Conservation (phyloP, 2,329 filamentous ascomycete genomes). For the Paecilomyces niveus region DNA sequence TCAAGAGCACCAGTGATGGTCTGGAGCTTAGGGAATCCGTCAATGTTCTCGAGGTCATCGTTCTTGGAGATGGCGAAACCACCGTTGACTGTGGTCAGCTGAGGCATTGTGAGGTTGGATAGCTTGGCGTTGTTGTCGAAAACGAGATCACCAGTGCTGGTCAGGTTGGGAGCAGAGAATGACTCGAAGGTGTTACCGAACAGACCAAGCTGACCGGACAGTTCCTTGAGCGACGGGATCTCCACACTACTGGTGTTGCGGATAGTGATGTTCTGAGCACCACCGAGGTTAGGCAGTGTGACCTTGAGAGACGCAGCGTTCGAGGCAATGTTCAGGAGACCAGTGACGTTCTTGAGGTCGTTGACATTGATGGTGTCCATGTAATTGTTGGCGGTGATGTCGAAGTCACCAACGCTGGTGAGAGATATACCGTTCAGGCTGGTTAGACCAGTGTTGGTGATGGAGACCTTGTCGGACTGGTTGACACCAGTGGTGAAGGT, state of each 20-base stretch:
- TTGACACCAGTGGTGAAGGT: conserved; percentile 59
- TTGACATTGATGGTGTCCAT: conserved; percentile 66
- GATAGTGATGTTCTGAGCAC: conserved; percentile 74
- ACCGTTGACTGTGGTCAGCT: conserved; percentile 62
- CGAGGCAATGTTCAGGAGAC: conserved; percentile 64
- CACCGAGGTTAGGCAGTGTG: conserved; percentile 69
- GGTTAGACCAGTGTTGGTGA: conserved; percentile 79
- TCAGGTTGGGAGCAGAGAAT: conserved; percentile 42
- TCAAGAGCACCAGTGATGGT: conserved; percentile 73
- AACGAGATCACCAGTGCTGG: conserved; percentile 45
- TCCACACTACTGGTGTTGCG: conserved; percentile 69
- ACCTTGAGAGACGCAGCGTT: conserved; percentile 70
- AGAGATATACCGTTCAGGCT: conserved; percentile 77
- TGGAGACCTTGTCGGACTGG: conserved; percentile 57
- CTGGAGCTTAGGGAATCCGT: conserved; percentile 61
- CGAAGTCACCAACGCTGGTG: conserved; percentile 60
- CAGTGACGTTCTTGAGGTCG: conserved; percentile 68
- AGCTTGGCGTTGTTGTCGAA: conserved; percentile 52
- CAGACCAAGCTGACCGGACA: conserved; percentile 77
- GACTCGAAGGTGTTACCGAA: conserved; percentile 59
- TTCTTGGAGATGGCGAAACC: conserved; percentile 88
- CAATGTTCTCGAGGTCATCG: conserved; percentile 60
- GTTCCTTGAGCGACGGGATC: conserved; percentile 62
- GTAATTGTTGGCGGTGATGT: conserved; percentile 85
- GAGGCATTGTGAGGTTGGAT: conserved; percentile 68